A percentile compares a stretch with the other conserved stretches of the same genome.
Conservation (phyloP, 176 grass and related monocot genomes). For the Saccharum officinarum region DNA sequence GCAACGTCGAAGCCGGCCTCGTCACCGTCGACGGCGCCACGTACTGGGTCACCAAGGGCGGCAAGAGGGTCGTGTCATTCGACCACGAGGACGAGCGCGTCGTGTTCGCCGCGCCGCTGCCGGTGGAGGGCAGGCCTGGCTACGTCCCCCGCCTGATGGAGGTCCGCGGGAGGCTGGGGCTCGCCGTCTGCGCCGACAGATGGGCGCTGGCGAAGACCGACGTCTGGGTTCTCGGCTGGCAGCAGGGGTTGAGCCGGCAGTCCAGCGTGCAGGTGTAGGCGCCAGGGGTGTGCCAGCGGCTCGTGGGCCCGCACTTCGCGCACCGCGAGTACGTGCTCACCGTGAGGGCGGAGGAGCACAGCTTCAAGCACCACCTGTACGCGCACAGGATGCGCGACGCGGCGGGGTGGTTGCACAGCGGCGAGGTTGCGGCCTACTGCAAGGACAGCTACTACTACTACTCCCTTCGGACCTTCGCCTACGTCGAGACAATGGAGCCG, state of each 20-base stretch:
- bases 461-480: background rate
- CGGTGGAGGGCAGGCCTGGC: background rate
- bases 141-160: background rate
- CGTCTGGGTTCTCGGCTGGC: background rate
- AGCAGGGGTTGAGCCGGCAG: background rate
- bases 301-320: too few relatives aligned
- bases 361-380: too few relatives aligned
- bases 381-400: too few relatives aligned
- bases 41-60: constrained; percentile 1
- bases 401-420: too few relatives aligned
- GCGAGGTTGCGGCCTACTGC: background rate
- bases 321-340: background rate
- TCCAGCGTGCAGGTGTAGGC: too few relatives aligned
- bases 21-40: background rate
- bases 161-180: constrained; percentile 1
- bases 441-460: background rate
- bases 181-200: background rate
- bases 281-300: too few relatives aligned
- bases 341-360: too few relatives aligned
- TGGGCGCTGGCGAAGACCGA: background rate
- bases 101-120: background rate
- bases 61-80: background rate
- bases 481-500: background rate
- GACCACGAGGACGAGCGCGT: background rate
- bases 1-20: background rate